Percentiles rank a stretch among this genome's conserved stretches.
Conservation (phyloP, 2,329 filamentous ascomycete genomes). For the Apiospora pterosperma region DNA sequence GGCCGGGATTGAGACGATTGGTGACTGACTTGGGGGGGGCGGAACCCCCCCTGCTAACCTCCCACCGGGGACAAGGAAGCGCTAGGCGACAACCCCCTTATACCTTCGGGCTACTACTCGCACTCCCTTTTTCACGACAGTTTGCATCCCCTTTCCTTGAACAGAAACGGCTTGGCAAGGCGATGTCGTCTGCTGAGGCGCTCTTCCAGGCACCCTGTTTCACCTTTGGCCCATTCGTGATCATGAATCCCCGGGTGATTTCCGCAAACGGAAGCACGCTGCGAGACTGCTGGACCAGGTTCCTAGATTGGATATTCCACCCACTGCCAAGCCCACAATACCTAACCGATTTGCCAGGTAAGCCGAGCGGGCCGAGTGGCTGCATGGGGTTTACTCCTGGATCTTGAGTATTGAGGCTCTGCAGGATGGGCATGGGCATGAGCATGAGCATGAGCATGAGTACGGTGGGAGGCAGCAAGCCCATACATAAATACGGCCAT, state of each 20-base stretch:
- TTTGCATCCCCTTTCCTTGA: background rate
- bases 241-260: background rate
- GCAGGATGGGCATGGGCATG: background rate
- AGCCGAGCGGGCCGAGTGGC: background rate
- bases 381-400: background rate
- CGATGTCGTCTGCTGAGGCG: background rate
- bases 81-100: background rate
- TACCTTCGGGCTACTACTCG: background rate
- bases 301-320: background rate
- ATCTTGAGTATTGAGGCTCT: background rate
- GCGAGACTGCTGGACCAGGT: background rate
- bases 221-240: background rate
- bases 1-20: background rate
- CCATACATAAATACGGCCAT: background rate
- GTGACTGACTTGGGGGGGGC: too few relatives aligned
- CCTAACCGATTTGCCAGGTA: background rate
- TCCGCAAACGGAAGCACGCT: background rate
- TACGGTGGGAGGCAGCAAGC: background rate
- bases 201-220: background rate
- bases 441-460: background rate
- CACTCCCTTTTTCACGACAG: background rate
- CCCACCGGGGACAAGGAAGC: background rate
- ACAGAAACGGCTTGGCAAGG: background rate
- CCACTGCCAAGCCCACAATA: background rate
- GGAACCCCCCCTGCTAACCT: too few relatives aligned